Evolutionary conservation across 257 asterid genomes (phyloP).

Genomic region (Capsicum pubescens): DNA sequence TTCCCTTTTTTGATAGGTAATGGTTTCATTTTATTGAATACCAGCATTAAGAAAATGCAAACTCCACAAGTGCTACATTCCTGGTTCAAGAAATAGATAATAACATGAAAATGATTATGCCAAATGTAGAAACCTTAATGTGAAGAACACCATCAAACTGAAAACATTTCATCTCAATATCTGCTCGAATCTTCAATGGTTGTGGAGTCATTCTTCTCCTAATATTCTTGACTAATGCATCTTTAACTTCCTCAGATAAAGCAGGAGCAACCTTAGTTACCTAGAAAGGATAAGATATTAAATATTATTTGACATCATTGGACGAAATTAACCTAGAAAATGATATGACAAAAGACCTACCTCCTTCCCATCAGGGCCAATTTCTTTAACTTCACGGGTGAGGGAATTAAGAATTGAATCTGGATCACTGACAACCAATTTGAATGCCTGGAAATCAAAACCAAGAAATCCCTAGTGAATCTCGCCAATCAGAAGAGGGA

Average conservation of each 20-base stretch:
- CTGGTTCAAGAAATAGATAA: not conserved
- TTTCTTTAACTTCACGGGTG: constrained; percentile 93
- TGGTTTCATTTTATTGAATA: not conserved
- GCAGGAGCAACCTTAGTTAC: constrained; percentile 89
- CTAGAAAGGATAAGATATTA: constrained; percentile 42
- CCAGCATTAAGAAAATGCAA: constrained; percentile 17
- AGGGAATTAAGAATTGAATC: constrained; percentile 82
- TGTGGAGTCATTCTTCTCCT: constrained; percentile 99
- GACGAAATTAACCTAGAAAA: not conserved
- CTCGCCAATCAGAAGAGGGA: not conserved
- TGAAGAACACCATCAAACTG: constrained; percentile 98
- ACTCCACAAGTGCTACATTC: not conserved
- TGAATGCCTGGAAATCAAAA: constrained; percentile 70
- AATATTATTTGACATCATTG: constrained; percentile 21
- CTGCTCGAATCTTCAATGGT: constrained; percentile 95
- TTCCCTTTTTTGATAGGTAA: not conserved
- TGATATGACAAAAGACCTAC: constrained; percentile 41
- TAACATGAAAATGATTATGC: constrained; percentile 29
- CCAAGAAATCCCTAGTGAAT: not conserved
- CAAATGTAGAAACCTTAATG: constrained; percentile 67
- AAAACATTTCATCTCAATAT: constrained; percentile 96
- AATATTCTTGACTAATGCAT: constrained; percentile 84
- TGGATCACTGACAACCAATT: constrained; percentile 83
- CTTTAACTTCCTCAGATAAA: constrained; percentile 80
- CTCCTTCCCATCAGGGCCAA: constrained; percentile 90